A percentile compares a stretch with the other conserved stretches of the same genome.
phyloP scores from a whole-genome alignment of 768 basidiomycete species.

The Lentinula lateritia region DNA sequence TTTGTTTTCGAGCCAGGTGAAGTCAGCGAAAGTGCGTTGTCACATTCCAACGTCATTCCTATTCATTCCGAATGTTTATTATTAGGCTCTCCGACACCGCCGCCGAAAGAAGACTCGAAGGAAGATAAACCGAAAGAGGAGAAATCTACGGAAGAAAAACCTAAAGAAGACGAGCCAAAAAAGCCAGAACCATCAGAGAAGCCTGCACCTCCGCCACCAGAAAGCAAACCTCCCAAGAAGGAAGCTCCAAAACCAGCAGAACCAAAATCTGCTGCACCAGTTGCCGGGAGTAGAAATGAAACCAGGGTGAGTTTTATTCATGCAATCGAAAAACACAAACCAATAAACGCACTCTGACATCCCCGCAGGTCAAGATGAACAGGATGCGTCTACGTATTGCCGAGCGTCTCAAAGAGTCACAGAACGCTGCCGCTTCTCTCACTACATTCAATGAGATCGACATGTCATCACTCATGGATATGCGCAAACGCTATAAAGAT shows the following conservation, averaged over 20 bases:
- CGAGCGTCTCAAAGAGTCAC: slow-evolving; percentile 95
- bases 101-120: slow-evolving; percentile 8
- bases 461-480: slow-evolving; percentile 92
- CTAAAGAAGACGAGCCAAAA: slow-evolving; percentile 15
- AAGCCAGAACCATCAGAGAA: slow-evolving; percentile 13
- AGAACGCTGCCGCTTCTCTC: slow-evolving; percentile 92
- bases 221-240: slow-evolving; percentile 16
- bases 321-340: not conserved
- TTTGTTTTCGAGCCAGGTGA: slow-evolving; percentile 87
- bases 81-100: not conserved
- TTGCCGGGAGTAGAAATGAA: slow-evolving; percentile 62
- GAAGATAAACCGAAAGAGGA: slow-evolving; percentile 23
- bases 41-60: not conserved
- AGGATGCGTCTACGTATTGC: slow-evolving; percentile 97
- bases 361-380: slow-evolving; percentile 90
- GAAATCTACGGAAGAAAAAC: slow-evolving; percentile 20
- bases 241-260: slow-evolving; percentile 7
- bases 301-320: slow-evolving; percentile 58
- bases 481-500: slow-evolving; percentile 95
- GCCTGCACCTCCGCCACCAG: slow-evolving; percentile 15
- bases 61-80: not conserved
- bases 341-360: not conserved
- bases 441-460: slow-evolving; percentile 99
- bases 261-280: slow-evolving; percentile 21
- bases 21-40: slow-evolving; percentile 39